Evolutionary conservation across 1,284 basidiomycete species (phyloP), one percentile per base, ranked within the genome.

Genomic region (Leccinum pachyderme): DNA sequence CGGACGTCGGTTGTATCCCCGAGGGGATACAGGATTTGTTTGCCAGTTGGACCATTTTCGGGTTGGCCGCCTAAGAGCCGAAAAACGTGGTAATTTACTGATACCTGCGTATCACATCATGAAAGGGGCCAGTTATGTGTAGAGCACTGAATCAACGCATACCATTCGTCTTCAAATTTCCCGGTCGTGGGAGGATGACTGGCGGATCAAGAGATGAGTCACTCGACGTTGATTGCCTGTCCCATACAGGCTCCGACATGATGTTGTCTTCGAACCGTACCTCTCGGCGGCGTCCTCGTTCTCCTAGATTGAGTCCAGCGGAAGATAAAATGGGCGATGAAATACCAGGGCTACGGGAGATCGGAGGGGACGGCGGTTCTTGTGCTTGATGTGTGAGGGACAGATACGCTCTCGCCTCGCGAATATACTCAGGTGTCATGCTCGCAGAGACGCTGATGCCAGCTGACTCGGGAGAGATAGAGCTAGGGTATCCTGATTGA

Each of bases 201-300:
- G 68, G 67, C 13, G 61, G 67, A n/a, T 68, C 66, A 29, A 72
- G 56, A 8, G 68, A 63, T 8, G 67, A 62, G 37, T 69, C 60
- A 13, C 69, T 71, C 45, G 71, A 73, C n/a, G 67, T 58, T 27
- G 71, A 73, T 24, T 58, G 67, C 4, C 62, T 57, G 13, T 69
- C 71, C 71, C 71, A 73, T n/a, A 46, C 59, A 35, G 65, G 41
- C 47, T 73, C 68, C 8, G 63, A 47, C 53, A 70, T 59, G 24
- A 70, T 72, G 39, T 60, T 72, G 4, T 72, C 71, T 28, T 72
- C 71, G 22, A 70, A 70, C n/a, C 67, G 67, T 15, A 73, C 68
- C 53, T 73, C 68, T 3, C 71, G 68, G 5, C 67, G 67, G 18
- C 61, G 70, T n/a, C 58, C 71, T 35, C 57, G 62, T 22, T 63